Conservation (phyloP, 768 basidiomycete species). For the Cantharellus anzutake region DNA sequence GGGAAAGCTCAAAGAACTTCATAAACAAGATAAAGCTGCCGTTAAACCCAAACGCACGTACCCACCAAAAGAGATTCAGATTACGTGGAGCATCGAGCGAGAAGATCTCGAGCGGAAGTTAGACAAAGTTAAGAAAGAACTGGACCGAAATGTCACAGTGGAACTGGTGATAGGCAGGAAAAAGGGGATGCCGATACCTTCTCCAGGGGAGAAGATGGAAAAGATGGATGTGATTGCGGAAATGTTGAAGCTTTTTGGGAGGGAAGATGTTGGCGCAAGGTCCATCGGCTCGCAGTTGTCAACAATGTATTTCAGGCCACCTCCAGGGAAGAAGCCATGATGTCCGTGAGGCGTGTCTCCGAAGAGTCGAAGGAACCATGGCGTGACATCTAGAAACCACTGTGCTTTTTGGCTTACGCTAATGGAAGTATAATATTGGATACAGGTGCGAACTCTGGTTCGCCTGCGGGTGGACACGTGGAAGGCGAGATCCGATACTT, state of each 20-base stretch:
- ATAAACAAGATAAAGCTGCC: slow-evolving; percentile 19
- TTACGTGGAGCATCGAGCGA: slow-evolving; percentile 43
- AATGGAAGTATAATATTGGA: no score
- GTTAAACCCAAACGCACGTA: slow-evolving; percentile 19
- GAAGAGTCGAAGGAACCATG: no score
- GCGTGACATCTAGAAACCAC: no score
- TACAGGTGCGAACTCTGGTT: no score
- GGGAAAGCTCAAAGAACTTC: slow-evolving; percentile 23
- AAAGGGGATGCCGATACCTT: slow-evolving; percentile 18
- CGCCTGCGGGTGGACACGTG: no score
- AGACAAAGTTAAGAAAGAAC: slow-evolving; percentile 32
- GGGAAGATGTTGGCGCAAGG: slow-evolving; percentile 24
- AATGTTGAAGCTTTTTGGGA: no score
- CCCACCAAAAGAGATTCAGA: slow-evolving; percentile 42
- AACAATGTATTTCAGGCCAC: background rate
- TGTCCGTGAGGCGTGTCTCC: no score
- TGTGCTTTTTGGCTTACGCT: no score
- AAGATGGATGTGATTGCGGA: slow-evolving; percentile 27
- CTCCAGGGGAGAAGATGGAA: slow-evolving; percentile 22
- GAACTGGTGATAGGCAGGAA: slow-evolving; percentile 38
- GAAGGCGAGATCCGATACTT: no score
- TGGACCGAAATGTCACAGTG: slow-evolving; percentile 41
- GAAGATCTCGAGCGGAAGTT: slow-evolving; percentile 52
- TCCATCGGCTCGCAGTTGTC: background rate
- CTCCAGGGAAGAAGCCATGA: no score